Evolutionary conservation across 2,329 filamentous ascomycete genomes (phyloP).

Genomic region (Metarhizium album): DNA sequence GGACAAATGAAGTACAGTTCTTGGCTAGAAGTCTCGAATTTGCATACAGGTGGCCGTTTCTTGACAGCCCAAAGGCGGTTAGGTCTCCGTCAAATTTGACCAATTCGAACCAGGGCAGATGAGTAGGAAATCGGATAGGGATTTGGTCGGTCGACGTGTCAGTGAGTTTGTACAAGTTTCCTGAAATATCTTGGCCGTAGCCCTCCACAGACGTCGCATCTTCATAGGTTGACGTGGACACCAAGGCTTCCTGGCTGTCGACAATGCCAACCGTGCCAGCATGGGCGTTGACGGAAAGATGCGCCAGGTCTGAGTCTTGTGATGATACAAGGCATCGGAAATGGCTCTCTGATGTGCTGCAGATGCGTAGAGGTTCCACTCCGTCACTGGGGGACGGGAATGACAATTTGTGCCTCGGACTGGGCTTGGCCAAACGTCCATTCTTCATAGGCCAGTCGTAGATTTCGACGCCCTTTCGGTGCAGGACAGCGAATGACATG

Average conservation of each 20-base stretch:
- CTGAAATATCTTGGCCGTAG: conserved; percentile 35
- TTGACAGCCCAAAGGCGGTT: conserved; percentile 54
- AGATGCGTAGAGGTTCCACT: conserved; percentile 22
- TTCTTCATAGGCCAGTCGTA: conserved; percentile 58
- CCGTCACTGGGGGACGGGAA: conserved; percentile 22
- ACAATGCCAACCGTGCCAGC: conserved; percentile 9
- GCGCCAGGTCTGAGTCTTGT: conserved; percentile 14
- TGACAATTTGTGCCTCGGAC: conserved; percentile 26
- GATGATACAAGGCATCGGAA: conserved; percentile 23
- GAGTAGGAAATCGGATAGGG: conserved; percentile 28
- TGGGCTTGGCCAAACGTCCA: conserved; percentile 36
- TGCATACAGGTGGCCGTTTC: conserved; percentile 67
- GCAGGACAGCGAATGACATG: conserved; percentile 60
- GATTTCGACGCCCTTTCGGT: conserved; percentile 53
- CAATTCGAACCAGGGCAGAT: conserved; percentile 44
- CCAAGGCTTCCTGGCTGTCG: conserved; percentile 13
- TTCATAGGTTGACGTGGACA: conserved; percentile 23
- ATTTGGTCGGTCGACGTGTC: conserved; percentile 21
- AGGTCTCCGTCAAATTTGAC: conserved; percentile 30
- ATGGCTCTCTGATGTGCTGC: conserved; percentile 15
- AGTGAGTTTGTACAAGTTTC: conserved; percentile 32
- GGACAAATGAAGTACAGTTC: conserved; percentile 84
- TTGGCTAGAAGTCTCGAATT: conserved; percentile 64
- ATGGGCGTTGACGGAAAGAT: conserved; percentile 13
- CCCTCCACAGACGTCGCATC: conserved; percentile 19